phyloP scores from a whole-genome alignment of 202 grass and related monocot genomes.

The Digitaria exilis region DNA sequence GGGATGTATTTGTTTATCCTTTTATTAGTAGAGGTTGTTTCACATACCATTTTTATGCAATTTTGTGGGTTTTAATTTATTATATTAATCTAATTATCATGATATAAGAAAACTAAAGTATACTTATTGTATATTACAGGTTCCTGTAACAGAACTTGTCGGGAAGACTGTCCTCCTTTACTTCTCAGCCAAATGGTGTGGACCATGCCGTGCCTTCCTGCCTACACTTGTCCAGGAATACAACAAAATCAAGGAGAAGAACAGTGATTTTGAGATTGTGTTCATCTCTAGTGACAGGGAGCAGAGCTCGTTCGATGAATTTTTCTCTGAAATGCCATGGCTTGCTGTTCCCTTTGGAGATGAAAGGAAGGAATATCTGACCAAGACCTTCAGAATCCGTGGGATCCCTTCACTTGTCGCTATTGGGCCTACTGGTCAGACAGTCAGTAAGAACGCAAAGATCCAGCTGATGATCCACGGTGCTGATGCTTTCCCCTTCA shows the following conservation, averaged over 20 bases:
- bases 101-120: neutral
- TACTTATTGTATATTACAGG: constrained; percentile 41
- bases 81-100: neutral
- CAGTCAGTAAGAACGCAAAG: constrained; percentile 59
- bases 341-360: constrained; percentile 77
- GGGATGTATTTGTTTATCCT: neutral
- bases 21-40: neutral
- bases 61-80: neutral
- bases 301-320: constrained; percentile 57
- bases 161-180: constrained; percentile 90
- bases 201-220: constrained; percentile 78
- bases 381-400: constrained; percentile 59
- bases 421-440: constrained; percentile 68
- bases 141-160: constrained; percentile 74
- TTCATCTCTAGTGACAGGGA: constrained; percentile 80
- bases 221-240: constrained; percentile 75
- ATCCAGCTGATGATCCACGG: constrained; percentile 51
- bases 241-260: constrained; percentile 90
- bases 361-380: constrained; percentile 51
- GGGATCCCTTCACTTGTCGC: constrained; percentile 78
- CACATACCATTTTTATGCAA: neutral
- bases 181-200: constrained; percentile 85
- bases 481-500: constrained; percentile 77
- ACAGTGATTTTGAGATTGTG: constrained; percentile 75
- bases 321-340: constrained; percentile 90